Base-by-base conservation (phyloP, 306 rosid species). In the Dalbergia cultrata region DNA sequence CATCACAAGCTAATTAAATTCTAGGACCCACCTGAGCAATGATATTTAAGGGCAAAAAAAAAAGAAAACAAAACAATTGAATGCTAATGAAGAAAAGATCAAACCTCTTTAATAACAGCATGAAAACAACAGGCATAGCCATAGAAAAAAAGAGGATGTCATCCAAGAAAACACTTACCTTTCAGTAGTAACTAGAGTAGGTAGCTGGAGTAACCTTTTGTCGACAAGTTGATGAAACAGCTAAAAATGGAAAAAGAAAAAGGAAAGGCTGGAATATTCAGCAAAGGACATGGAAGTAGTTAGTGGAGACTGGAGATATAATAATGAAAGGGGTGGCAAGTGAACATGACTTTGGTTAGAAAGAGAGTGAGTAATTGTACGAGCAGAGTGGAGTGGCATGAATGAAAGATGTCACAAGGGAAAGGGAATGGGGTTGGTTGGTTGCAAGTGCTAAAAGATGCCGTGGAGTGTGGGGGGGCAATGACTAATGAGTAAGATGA, bases 391-490 rank as follows among this genome's bases (percentile, higher is more conserved):
- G 31, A 10, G 7, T 37, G 41, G 7, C 31, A 26, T 26, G 31
- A 37, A 16, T 43, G 82, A 59, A 77, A 81, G 56, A 37, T 64
- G 79, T 60, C 18, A 62, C 70, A 61, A 58, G 54, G 60, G 53
- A 45, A 13, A 14, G 58, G 7, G 52, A 47, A 14, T 53, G 59
- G 18, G 5, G 26, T 49, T 74, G 83, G 84, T 70, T 87, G 91
- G 82, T 78, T 87, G 87, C 45, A 39, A 80, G 82, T 26, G 31
- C 31, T 26, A 1, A 26, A 82, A 80, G 86, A 84, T 87, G 90
- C 80, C 74, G 84, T 72, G 45, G 72, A 43, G 77, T 80, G 18
- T 8, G 86, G 92, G 68, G 13, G 56, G 85, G 8, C n/a, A 50
- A 7, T 50, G 53, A 47, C 53, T 5, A 77, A 83, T 85, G 94